Percentiles rank a stretch among this genome's conserved stretches.
Conservation (phyloP, 2,329 filamentous ascomycete genomes). For the Diaporthe longicolla region DNA sequence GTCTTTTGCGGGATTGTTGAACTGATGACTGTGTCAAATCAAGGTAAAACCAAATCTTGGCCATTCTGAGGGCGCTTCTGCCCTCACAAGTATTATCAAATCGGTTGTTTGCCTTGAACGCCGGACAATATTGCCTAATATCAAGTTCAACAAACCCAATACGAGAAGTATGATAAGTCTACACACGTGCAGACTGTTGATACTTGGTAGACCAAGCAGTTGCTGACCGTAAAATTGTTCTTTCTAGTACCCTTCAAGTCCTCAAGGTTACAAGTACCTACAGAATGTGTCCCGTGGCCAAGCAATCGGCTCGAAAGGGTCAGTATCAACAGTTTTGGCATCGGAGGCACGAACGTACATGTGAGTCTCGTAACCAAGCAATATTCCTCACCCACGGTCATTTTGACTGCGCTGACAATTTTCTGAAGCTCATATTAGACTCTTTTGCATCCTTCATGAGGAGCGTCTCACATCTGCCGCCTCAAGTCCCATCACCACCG, state of each 20-base stretch:
- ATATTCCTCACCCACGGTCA: too few species aligned
- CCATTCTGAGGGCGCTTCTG: conserved; percentile 45
- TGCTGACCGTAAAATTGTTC: too few species aligned
- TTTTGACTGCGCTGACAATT: background rate
- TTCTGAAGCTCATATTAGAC: background rate
- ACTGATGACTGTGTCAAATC: too few species aligned
- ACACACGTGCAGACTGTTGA: too few species aligned
- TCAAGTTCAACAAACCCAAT: conserved; percentile 43
- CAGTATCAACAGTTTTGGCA: conserved; percentile 51
- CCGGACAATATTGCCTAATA: conserved; percentile 44
- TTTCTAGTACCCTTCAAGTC: conserved; percentile 42
- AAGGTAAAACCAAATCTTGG: conserved; percentile 47
- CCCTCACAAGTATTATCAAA: conserved; percentile 46
- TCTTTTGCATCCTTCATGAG: background rate
- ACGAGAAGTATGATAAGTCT: too few species aligned
- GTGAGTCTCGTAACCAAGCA: background rate
- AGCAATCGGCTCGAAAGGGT: background rate
- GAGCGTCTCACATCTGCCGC: background rate
- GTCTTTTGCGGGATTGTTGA: conserved; percentile 43
- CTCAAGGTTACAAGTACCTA: conserved; percentile 35
- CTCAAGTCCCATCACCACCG: background rate
- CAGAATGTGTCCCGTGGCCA: conserved; percentile 37
- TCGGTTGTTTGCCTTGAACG: conserved; percentile 44
- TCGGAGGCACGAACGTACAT: conserved; percentile 51
- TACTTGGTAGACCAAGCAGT: too few species aligned